phyloP scores from a whole-genome alignment of 1,284 basidiomycete genomes.

The Tetrapyrgos nigripes region DNA sequence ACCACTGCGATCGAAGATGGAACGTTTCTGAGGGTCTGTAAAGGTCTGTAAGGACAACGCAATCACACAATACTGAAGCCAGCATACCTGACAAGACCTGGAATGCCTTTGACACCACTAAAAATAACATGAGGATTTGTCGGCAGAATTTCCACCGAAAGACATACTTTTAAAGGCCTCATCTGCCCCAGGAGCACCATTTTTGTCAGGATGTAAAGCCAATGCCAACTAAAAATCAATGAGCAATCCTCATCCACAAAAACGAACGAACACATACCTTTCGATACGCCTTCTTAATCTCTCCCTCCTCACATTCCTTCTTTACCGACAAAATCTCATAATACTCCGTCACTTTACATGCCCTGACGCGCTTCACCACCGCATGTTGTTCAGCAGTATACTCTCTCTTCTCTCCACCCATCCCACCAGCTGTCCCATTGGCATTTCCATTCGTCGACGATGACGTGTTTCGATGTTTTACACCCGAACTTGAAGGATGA shows the following conservation, averaged over 20 bases:
- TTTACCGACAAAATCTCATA: slow-evolving; percentile 92
- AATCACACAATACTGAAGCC: slow-evolving; percentile 2
- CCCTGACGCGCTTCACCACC: slow-evolving; percentile 87
- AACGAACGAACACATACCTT: slow-evolving; percentile 66
- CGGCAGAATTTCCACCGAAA: slow-evolving; percentile 1
- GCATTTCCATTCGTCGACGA: slow-evolving; percentile 36
- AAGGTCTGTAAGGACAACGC: slow-evolving; percentile 4
- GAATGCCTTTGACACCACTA: slow-evolving; percentile 98
- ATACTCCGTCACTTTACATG: slow-evolving; percentile 90
- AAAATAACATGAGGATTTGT: slow-evolving; percentile 19
- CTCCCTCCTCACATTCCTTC: slow-evolving; percentile 86
- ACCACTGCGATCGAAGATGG: slow-evolving; percentile 87
- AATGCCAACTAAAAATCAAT: slow-evolving; percentile 75
- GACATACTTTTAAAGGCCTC: slow-evolving; percentile 95
- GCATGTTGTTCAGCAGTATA: slow-evolving; percentile 88
- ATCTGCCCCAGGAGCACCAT: slow-evolving; percentile 96
- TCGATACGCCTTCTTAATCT: slow-evolving; percentile 97
- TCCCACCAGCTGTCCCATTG: slow-evolving; percentile 58
- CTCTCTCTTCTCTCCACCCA: slow-evolving; percentile 77
- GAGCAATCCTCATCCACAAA: neutral
- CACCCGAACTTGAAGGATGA: slow-evolving; percentile 71
- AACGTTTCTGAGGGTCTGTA: slow-evolving; percentile 89
- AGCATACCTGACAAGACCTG: slow-evolving; percentile 84
- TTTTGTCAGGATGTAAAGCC: slow-evolving; percentile 96
- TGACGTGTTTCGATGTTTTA: slow-evolving; percentile 58